These are phyloP conservation scores for Cryptococcus amylolentus DNA, from an alignment of 1,284 basidiomycete species.

Conservation along the genomic window DNA sequence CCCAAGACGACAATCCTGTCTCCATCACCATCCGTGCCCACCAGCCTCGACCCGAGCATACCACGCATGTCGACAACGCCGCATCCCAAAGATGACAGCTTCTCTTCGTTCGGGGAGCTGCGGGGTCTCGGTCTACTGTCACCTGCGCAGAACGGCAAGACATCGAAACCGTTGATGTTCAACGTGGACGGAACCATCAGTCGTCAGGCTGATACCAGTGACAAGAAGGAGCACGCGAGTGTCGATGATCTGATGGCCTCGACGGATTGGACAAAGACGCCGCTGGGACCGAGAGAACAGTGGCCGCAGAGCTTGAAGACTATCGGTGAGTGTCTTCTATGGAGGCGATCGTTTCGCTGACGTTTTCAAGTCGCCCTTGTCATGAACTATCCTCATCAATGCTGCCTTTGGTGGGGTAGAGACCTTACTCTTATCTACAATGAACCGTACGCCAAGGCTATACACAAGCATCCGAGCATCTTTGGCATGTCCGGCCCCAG, in stretches of 20 bases:
- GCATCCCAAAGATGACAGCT: not conserved
- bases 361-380: conserved; percentile 23
- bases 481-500: conserved; percentile 42
- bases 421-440: conserved; percentile 47
- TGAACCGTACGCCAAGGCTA: conserved; percentile 35
- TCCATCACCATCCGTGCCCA: not conserved
- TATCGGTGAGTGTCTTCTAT: conserved; percentile 21
- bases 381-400: conserved; percentile 39
- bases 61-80: not conserved
- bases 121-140: conserved; percentile 13
- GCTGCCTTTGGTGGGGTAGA: conserved; percentile 45
- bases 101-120: conserved; percentile 22
- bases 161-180: conserved; percentile 20
- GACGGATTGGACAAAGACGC: conserved; percentile 44
- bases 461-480: conserved; percentile 39
- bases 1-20: not conserved
- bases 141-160: not conserved
- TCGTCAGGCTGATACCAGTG: not conserved
- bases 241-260: conserved; percentile 31
- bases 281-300: conserved; percentile 31
- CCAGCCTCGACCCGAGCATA: no score
- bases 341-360: conserved; percentile 1
- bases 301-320: conserved; percentile 42
- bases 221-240: conserved; percentile 15
- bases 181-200: conserved; percentile 26